Evolutionary conservation across 257 asterid genomes (phyloP), one percentile per base, ranked within the genome.

Genomic region (Avicennia marina): DNA sequence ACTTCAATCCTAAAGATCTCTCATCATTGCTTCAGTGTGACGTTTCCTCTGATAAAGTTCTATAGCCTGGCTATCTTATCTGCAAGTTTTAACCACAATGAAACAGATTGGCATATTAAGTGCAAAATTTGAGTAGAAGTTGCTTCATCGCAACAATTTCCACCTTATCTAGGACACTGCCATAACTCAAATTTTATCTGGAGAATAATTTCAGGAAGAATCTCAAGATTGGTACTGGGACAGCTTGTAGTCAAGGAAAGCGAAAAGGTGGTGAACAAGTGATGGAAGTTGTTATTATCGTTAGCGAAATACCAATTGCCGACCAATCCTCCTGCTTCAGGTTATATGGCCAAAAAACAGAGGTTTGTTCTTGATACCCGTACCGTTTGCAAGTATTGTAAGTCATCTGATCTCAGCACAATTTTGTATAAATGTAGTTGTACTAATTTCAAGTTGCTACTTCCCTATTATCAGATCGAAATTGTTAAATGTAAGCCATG

Each of bases 171-270:
- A 41, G 12, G 38, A 27, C 49, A 16, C 16, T 61, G 6, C 41
- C 64, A 16, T 64, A 48, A 64, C 33, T 63, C 29, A n/a, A 29
- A 4, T 40, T 62, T 51, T 41, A 42, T 57, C 64, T 53, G 58
- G 66, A 45, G 51, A 63, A 45, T 27, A 24, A 9, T 71, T 69
- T 49, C 77, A 88, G 96, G 71, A 78, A 69, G 66, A 59, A 76
- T 69, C 70, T 83, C 70, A 91, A 80, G 80, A 74, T 88, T 72
- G 98, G 96, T 36, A 67, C 74, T 52, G 98, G 95, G 51, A 62
- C 56, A 46, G 90, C 89, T 20, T 66, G 77, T 56, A 61, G 79
- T 74, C 67, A 75, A 48, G 77, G 70, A 58, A 68, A 66, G 70
- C 66, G 49, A 63, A 77, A 39, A 69, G 67, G 71, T 58, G 63